Percentiles rank a stretch among this genome's conserved stretches.
These are phyloP conservation scores for Linum tenue DNA, from an alignment of 345 rosid genomes.

Conservation along the genomic window DNA sequence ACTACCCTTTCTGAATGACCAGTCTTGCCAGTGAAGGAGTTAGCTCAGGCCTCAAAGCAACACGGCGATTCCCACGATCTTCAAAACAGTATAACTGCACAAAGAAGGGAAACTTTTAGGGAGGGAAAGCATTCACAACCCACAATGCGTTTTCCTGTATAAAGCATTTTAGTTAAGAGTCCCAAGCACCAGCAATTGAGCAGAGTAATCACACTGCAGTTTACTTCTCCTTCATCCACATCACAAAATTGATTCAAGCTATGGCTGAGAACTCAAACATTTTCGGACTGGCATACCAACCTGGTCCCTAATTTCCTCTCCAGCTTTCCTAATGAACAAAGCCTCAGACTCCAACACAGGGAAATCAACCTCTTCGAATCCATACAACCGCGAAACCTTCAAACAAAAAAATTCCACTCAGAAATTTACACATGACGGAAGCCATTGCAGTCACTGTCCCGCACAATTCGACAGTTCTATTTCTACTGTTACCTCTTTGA, in stretches of 20 bases:
- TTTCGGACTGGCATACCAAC: conserved; percentile 19
- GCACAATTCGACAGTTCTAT: too few species aligned
- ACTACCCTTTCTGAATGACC: conserved; percentile 89
- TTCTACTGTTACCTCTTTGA: conserved; percentile 48
- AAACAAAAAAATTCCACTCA: background rate
- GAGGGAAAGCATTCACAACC: too few species aligned
- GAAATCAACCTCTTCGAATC: conserved; percentile 84
- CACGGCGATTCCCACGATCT: conserved; percentile 90
- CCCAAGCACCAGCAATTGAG: too few species aligned
- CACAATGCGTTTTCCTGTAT: too few species aligned
- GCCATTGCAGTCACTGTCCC: too few species aligned
- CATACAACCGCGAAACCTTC: conserved; percentile 64
- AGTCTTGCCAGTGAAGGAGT: conserved; percentile 94
- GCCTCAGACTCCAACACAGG: conserved; percentile 87
- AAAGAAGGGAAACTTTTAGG: background rate
- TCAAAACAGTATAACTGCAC: conserved; percentile 88
- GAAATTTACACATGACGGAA: background rate
- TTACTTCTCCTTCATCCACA: background rate
- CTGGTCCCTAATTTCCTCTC: conserved; percentile 93
- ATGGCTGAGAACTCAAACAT: background rate
- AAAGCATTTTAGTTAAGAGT: too few species aligned
- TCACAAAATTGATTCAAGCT: too few species aligned
- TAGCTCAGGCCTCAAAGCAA: conserved; percentile 96
- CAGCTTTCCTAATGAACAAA: conserved; percentile 77
- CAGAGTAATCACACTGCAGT: too few species aligned